A percentile compares a stretch with the other conserved stretches of the same genome.
Conservation (phyloP, 1,139 yeast genomes). For the Yamadazyma pseudoaaseri region DNA sequence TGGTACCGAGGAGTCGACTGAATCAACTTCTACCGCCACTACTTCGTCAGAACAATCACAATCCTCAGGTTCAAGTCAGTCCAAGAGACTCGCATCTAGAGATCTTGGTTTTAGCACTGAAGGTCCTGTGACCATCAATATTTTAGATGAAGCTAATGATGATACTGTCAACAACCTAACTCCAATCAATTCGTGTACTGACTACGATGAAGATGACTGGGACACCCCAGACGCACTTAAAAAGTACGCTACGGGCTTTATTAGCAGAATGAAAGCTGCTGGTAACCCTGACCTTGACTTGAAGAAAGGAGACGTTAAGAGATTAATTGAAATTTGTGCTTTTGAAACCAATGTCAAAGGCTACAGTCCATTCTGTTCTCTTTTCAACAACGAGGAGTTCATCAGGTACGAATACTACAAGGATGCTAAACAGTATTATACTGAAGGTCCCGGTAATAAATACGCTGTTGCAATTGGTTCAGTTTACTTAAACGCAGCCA, state of each 20-base stretch:
- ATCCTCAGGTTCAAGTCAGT: too few species aligned
- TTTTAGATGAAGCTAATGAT: conserved; percentile 25
- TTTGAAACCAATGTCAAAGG: conserved; percentile 56
- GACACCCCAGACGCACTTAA: conserved; percentile 7
- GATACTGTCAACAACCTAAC: conserved; percentile 39
- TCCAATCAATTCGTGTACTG: conserved; percentile 25
- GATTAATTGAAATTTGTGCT: conserved; percentile 48
- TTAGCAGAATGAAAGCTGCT: conserved; percentile 33
- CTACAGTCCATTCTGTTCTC: conserved; percentile 44
- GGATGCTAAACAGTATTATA: conserved; percentile 47
- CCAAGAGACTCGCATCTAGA: too few species aligned
- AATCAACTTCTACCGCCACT: not conserved
- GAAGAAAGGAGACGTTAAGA: conserved; percentile 37
- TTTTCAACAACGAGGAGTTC: conserved; percentile 51
- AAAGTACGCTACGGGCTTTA: conserved; percentile 20
- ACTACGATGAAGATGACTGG: conserved; percentile 10
- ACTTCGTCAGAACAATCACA: too few species aligned
- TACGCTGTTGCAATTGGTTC: conserved; percentile 44
- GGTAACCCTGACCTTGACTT: conserved; percentile 37
- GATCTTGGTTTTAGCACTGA: conserved; percentile 19
- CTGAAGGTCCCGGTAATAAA: conserved; percentile 51
- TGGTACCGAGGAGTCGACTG: conserved; percentile 13
- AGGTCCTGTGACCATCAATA: conserved; percentile 20
- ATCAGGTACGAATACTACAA: conserved; percentile 39
- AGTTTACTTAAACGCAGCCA: conserved; percentile 48